Base-by-base conservation (phyloP, 495 filamentous ascomycete species). In the Neurospora sp. region DNA sequence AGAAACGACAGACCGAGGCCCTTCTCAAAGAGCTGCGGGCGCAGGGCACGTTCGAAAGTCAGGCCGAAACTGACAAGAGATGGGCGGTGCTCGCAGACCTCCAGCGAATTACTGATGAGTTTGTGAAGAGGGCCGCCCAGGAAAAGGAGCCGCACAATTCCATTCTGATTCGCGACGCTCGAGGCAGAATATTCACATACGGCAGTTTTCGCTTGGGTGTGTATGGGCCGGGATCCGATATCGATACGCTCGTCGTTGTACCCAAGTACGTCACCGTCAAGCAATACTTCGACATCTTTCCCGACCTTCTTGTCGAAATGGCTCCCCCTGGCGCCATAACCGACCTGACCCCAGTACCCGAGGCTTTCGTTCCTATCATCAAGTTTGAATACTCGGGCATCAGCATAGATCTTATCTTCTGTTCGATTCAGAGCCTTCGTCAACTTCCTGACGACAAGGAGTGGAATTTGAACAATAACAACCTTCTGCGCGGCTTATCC, bases 181-280 rank as follows among this genome's bases (percentile, higher is more conserved):
- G 94, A 59, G 96, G 94, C 44, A 93, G 94, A 82, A 90, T 99
- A 48, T 97, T 95, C 79, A 94, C 96, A 0, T 99, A 92, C 82
- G 96, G 96, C 71, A 98, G 96, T 83, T 99, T 93, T 81, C 89
- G 93, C 38, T 84, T 99, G 10, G 96, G 96, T 54, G 96, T 97
- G 59, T 97, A 94, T 84, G 94, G 94, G 3, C 96, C 96, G 70
- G 93, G 93, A 66, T 97, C 96, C 41, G 96, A 99, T 89, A 97
- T 99, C 77, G 96, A 99, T 83, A 98, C 96, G 18, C 89, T 99
- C 20, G 89, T 98, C 46, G 91, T 97, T 39, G 94, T 89, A 38
- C 96, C 96, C 20, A 93, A 92, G 78, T 93, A 97, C 76, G 91
- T 98, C 48, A 85, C 87, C 14, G 89, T 91, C 69, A 91, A 94